Conservation (phyloP, 2,329 filamentous ascomycete genomes). For the Xenoacremonium recifei region DNA sequence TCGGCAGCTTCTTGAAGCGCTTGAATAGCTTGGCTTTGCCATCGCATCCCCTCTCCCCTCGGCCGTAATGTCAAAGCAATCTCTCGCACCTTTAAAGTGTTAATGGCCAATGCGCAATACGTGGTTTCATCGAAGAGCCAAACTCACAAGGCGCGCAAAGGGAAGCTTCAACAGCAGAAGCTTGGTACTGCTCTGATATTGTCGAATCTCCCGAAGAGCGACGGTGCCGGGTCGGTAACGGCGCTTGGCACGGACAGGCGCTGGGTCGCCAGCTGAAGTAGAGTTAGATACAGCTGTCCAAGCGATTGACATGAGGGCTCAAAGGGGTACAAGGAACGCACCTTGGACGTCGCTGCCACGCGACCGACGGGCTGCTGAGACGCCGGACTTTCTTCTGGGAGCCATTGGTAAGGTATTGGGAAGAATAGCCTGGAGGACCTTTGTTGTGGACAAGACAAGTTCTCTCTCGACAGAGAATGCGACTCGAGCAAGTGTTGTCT, state of each 20-base stretch:
- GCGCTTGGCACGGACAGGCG: conserved; percentile 59
- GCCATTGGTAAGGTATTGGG: too few relatives aligned
- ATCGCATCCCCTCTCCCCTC: conserved; percentile 71
- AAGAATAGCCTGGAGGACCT: too few relatives aligned
- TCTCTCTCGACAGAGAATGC: too few relatives aligned
- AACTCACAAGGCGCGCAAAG: conserved; percentile 69
- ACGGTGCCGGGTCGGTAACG: conserved; percentile 78
- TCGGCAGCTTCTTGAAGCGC: conserved; percentile 95
- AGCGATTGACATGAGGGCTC: background rate
- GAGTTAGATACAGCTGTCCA: conserved; percentile 1
- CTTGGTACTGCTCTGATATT: conserved; percentile 87
- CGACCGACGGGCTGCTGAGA: conserved; percentile 18
- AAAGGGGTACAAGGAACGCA: conserved; percentile 17
- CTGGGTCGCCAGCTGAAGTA: conserved; percentile 66
- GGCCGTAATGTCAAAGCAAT: conserved; percentile 67
- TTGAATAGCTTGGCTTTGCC: conserved; percentile 93
- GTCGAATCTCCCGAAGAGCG: conserved; percentile 87
- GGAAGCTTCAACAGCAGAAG: conserved; percentile 79
- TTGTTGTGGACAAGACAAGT: too few relatives aligned
- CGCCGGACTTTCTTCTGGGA: conserved; percentile 16
- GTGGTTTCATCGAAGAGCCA: background rate
- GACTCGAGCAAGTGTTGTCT: too few relatives aligned
- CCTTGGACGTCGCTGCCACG: conserved; percentile 42
- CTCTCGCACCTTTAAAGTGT: conserved; percentile 51
- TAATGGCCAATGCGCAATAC: background rate